phyloP scores from a whole-genome alignment of 2,329 filamentous ascomycete genomes.

The Penicillium sp. region DNA sequence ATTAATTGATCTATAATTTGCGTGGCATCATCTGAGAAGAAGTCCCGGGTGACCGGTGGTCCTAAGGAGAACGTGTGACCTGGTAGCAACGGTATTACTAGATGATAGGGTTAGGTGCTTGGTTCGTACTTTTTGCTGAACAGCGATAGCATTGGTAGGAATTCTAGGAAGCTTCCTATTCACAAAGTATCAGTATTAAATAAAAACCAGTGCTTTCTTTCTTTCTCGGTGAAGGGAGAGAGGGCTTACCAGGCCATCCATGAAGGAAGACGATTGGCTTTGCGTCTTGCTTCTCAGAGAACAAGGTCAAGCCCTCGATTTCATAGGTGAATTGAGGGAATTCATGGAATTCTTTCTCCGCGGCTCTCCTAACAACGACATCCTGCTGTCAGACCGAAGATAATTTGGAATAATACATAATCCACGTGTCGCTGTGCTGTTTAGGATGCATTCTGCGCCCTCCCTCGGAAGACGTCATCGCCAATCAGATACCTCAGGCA shows the following conservation, averaged over 20 bases:
- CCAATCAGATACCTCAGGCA: no score
- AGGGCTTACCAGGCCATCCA: conserved; percentile 48
- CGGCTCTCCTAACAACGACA: conserved; percentile 23
- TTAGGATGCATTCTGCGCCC: no score
- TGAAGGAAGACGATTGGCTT: conserved; percentile 52
- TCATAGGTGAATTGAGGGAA: conserved; percentile 48
- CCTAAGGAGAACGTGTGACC: conserved; percentile 52
- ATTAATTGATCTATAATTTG: conserved; percentile 51
- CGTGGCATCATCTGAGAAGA: conserved; percentile 36
- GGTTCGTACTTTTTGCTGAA: conserved; percentile 48
- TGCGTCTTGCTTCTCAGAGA: conserved; percentile 49
- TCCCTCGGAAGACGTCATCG: background rate
- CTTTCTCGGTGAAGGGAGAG: no score
- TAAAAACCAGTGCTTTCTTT: background rate
- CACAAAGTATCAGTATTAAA: background rate
- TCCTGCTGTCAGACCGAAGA: background rate
- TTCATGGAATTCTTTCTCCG: conserved; percentile 44
- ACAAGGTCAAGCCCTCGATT: conserved; percentile 40
- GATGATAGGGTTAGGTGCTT: conserved; percentile 52
- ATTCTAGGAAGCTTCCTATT: conserved; percentile 48
- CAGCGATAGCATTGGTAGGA: conserved; percentile 49
- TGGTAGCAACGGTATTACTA: conserved; percentile 54
- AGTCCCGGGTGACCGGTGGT: conserved; percentile 46
- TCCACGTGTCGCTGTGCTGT: no score
- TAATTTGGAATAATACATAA: background rate